phyloP scores from a whole-genome alignment of 768 basidiomycete genomes.

The Neoboletus magnificus region DNA sequence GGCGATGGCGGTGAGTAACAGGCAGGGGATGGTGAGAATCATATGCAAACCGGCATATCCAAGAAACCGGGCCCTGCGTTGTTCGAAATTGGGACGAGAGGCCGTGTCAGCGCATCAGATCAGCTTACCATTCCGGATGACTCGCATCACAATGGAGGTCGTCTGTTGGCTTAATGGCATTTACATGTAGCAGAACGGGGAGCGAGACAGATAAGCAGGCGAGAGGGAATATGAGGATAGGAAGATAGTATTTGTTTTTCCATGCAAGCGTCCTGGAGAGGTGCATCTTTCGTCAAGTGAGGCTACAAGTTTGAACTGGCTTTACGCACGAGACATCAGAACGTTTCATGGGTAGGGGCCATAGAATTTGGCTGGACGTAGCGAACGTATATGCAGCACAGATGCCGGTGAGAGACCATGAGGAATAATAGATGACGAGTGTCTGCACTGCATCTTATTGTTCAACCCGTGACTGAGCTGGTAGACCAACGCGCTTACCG shows the following conservation, averaged over 20 bases:
- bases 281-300: not conserved
- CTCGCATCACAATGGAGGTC: constrained; percentile 59
- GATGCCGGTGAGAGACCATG: constrained; percentile 44
- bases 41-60: constrained; percentile 60
- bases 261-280: constrained; percentile 45
- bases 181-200: constrained; percentile 39
- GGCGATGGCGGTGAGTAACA: constrained; percentile 40
- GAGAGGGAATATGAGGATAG: constrained; percentile 49
- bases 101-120: not conserved
- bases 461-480: constrained; percentile 4
- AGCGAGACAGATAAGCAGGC: constrained; percentile 42
- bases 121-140: constrained; percentile 54
- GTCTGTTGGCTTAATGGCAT: constrained; percentile 46
- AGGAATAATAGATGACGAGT: constrained; percentile 38
- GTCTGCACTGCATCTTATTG: constrained; percentile 19
- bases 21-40: constrained; percentile 48
- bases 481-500: constrained; percentile 32
- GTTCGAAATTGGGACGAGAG: constrained; percentile 1
- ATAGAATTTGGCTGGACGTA: constrained; percentile 44
- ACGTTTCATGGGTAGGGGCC: constrained; percentile 32
- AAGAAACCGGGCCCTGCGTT: constrained; percentile 56
- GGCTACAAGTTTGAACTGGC: not conserved
- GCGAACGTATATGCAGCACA: constrained; percentile 44
- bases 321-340: constrained; percentile 18
- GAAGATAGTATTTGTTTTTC: constrained; percentile 42